A percentile compares a stretch with the other conserved stretches of the same genome.
phyloP scores from a whole-genome alignment of 371 early-diverging fungal genomes.

The Actinomucor elegans region DNA sequence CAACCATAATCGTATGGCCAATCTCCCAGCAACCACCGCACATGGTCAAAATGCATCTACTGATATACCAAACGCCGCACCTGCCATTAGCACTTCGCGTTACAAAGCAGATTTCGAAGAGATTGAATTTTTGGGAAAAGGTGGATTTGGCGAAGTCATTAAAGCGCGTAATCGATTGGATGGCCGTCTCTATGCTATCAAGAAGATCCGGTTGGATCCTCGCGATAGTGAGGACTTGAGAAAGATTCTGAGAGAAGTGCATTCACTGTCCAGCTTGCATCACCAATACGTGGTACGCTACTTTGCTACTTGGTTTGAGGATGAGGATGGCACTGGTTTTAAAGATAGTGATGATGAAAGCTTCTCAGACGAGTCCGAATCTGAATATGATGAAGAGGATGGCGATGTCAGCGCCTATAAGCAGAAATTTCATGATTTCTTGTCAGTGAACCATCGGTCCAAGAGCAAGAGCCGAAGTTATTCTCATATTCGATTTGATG shows the following conservation, averaged over 20 bases:
- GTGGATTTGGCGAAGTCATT: constrained; percentile 93
- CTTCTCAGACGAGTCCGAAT: constrained; percentile 44
- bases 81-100: constrained; percentile 45
- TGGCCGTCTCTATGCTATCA: constrained; percentile 89
- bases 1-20: background rate
- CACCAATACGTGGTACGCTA: constrained; percentile 92
- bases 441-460: constrained; percentile 43
- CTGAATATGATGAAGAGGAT: constrained; percentile 49
- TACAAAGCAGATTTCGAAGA: constrained; percentile 93
- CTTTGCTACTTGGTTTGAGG: constrained; percentile 95
- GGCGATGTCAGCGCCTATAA: constrained; percentile 52
- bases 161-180: constrained; percentile 88
- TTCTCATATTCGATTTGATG: constrained; percentile 51
- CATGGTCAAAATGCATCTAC: background rate
- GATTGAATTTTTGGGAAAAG: constrained; percentile 88
- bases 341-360: constrained; percentile 52
- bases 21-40: background rate
- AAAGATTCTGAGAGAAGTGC: constrained; percentile 89
- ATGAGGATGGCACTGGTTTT: constrained; percentile 25
- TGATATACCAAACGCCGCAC: background rate
- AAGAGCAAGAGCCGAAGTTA: constrained; percentile 54
- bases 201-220: constrained; percentile 78
- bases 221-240: constrained; percentile 74
- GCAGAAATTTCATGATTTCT: constrained; percentile 52
- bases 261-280: constrained; percentile 86